phyloP scores from a whole-genome alignment of 108 stramenopile genomes.

The Discostella stelligeroides region DNA sequence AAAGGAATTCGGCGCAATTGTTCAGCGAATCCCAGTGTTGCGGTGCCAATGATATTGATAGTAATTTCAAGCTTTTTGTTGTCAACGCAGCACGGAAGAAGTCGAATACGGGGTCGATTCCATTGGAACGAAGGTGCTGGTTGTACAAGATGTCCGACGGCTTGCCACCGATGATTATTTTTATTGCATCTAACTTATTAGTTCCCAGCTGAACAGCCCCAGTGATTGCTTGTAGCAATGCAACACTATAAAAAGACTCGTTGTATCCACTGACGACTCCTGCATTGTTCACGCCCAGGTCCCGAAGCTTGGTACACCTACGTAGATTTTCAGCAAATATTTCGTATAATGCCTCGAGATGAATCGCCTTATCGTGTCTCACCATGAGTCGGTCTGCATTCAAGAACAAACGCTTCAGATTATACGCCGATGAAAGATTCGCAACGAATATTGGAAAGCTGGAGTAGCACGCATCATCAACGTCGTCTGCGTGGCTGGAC shows the following conservation, averaged over 20 bases:
- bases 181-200: not conserved
- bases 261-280: constrained; percentile 16
- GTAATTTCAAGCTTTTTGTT: constrained; percentile 1
- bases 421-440: constrained; percentile 15
- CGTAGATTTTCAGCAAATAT: constrained; percentile 15
- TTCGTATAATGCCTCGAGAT: constrained; percentile 26
- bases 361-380: constrained; percentile 5
- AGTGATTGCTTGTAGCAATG: constrained; percentile 8
- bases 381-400: constrained; percentile 20
- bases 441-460: constrained; percentile 24
- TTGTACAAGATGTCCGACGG: constrained; percentile 18
- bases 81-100: constrained; percentile 7
- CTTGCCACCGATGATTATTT: not conserved
- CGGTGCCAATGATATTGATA: constrained; percentile 2
- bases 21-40: constrained; percentile 8
- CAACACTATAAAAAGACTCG: constrained; percentile 18
- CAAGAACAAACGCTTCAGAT: constrained; percentile 19
- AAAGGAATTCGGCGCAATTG: not conserved
- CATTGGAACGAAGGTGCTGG: constrained; percentile 1
- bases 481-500: not conserved
- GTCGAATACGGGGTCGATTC: constrained; percentile 15
- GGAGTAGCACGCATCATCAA: constrained; percentile 20
- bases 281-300: constrained; percentile 5
- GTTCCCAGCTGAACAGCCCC: not conserved
- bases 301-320: constrained; percentile 21